Base-by-base conservation (phyloP, 805 yeast genomes). In the Saturnispora serradocipensis region DNA sequence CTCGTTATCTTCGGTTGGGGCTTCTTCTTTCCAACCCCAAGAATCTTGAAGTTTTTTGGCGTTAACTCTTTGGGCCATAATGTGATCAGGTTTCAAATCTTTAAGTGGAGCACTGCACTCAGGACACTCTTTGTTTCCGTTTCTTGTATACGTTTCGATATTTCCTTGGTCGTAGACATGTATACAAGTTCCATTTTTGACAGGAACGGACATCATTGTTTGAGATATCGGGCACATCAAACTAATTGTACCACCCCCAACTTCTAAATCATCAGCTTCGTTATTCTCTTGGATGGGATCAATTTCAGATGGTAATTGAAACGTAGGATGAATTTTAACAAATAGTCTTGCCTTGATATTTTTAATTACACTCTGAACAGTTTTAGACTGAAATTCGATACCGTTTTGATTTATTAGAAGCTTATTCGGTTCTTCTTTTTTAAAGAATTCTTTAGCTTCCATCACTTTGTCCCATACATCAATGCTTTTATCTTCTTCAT, bases 161-260 rank as follows among this genome's bases (percentile, higher is more conserved):
- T 78, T 72, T 3, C 59, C 66, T 49, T 68, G 65, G 57, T 85
- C 90, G 60, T 74, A 84, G 0, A 78, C 77, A 66, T 86, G 95
- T 0, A 71, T 69, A 65, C 95, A 86, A 30, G 61, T 65, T 25
- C 58, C 65, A 3, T 84, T 77, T n/a, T 69, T 74, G 58, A 77
- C 70, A 0, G 95, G 93, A 3, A 66, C 67, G 22, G 64, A 69
- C 63, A 77, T 83, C 43, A 69, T 63, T 49, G 73, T 69, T 53
- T 76, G 61, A 0, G 89, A 78, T 13, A 86, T 70, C 0, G 91
- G 91, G 61, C 90, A 88, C 25, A 71, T 74, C 52, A 86, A 61
- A 45, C 82, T 80, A n/a, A 86, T 69, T 36, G 68, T 76, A 38
- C 93, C 93, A 51, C 93, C 95, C 9, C 78, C 80, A 5, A 86